These are phyloP conservation scores for Cocos nucifera DNA, from an alignment of 176 grass and related monocot species.

Conservation along the genomic window DNA sequence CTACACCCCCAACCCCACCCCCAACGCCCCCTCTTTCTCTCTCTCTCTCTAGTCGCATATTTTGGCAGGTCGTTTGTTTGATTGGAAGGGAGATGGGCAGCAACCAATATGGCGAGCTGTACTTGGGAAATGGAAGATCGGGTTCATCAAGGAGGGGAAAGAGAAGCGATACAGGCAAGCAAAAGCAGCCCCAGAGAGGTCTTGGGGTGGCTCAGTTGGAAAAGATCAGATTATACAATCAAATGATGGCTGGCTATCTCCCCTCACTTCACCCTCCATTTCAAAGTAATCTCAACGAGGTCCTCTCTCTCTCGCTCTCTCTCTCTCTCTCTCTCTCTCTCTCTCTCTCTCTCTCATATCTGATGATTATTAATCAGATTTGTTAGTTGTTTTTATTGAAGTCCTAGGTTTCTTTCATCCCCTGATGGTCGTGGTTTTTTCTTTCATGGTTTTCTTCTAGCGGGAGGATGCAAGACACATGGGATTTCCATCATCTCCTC, in stretches of 20 bases:
- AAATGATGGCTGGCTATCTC: constrained; percentile 24
- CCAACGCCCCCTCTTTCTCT: constrained; percentile 5
- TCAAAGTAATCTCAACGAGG: neutral
- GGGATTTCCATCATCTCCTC: no score
- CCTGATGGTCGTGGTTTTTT: no score
- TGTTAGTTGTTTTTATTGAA: no score
- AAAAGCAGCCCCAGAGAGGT: constrained; percentile 32
- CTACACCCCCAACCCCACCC: neutral
- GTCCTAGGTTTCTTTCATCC: no score
- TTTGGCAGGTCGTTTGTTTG: neutral
- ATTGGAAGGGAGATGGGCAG: constrained; percentile 15
- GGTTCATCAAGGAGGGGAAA: constrained; percentile 12
- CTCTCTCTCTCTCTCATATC: neutral
- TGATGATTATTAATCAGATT: no score
- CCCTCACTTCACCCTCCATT: constrained; percentile 9
- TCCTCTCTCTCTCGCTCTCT: neutral
- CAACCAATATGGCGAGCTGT: constrained; percentile 8
- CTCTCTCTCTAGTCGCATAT: neutral
- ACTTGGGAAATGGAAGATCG: neutral
- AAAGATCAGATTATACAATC: constrained; percentile 25
- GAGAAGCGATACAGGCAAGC: constrained; percentile 9
- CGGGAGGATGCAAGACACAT: no score
- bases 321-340: neutral
- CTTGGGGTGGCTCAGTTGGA: constrained; percentile 31
- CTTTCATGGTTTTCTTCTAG: no score